Evolutionary conservation across 2,329 filamentous ascomycete species (phyloP), one percentile per base, ranked within the genome.

Genomic region (Beauveria sp.): DNA sequence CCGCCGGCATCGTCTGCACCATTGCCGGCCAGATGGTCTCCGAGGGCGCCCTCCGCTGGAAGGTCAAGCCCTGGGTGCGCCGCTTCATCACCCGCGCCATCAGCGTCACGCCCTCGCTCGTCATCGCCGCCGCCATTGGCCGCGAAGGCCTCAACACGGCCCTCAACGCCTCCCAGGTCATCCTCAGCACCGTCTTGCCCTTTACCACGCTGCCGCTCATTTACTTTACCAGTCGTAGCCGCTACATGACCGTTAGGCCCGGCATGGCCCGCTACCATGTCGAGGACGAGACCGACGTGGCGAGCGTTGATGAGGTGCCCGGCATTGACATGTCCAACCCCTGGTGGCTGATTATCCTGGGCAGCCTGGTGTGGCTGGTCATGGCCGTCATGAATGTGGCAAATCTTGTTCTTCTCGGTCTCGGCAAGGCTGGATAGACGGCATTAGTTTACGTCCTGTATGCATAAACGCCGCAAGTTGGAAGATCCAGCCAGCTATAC

Each of bases 11-110:
- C 42, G 88, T 96, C 2, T 96, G 91, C 75, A 96, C 92, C 1
- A 95, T 96, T 66, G 84, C 91, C 0, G 91, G 91, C 0, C 91
- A 96, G 72, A 95, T 96, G 86, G 88, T 96, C 24, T 87, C 86
- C 64, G 91, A 96, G 72, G 91, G 91, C 7, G 90, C 91, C 63
- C 73, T 96, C 50, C 84, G 85, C 52, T 92, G 90, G 89, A 84
- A 76, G 5, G 74, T 93, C 38, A 80, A 80, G 63, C 91, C 91
- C 0, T 96, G 91, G 91, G 69, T 93, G 10, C 86, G 91, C 2
- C 82, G 91, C 12, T 80, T 96, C 4, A 74, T 93, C 55, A 96
- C 91, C 0, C 83, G 91, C 28, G 84, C 82, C 55, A 90, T 96
- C 71, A 91, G 88, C 69, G 92, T 96, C 71, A 86, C 86, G 1